Evolutionary conservation across 139 green algal genomes (phyloP).

Genomic region (Chlorella sp.): DNA sequence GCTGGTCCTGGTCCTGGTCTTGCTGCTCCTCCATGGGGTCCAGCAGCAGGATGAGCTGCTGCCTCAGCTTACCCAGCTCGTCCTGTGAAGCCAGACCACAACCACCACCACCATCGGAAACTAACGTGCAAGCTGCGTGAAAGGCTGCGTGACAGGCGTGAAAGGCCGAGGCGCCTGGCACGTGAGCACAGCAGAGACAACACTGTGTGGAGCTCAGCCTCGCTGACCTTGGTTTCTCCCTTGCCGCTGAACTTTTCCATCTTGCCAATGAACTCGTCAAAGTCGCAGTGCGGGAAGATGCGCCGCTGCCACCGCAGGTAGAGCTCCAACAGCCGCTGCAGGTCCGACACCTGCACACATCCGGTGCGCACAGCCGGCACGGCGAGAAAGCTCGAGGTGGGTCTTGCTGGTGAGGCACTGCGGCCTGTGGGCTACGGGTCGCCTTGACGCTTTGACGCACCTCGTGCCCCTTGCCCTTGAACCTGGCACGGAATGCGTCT

Average conservation of each 20-base stretch:
- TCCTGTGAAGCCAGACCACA: no score
- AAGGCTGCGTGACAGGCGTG: not conserved
- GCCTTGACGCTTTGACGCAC: no score
- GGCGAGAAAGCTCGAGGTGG: no score
- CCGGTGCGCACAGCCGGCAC: not conserved
- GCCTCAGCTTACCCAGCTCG: not conserved
- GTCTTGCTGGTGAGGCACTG: no score
- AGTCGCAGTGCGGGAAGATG: constrained; percentile 39
- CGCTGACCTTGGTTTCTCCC: constrained; percentile 22
- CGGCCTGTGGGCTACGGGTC: not conserved
- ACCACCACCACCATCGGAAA: not conserved
- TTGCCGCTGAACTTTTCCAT: constrained; percentile 45
- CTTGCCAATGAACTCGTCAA: constrained; percentile 37
- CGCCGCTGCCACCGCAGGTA: constrained; percentile 44
- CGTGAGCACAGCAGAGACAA: not conserved
- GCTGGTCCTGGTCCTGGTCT: not conserved
- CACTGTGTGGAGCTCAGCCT: no score
- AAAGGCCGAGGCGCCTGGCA: not conserved
- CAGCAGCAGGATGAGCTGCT: not conserved
- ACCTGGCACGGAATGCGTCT: constrained; percentile 4
- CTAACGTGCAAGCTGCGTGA: not conserved
- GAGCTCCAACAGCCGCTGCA: constrained; percentile 43
- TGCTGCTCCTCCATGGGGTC: no score
- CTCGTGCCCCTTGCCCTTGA: constrained; percentile 22
- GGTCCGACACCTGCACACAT: constrained; percentile 33